Percentiles rank a stretch among this genome's conserved stretches.
Evolutionary conservation across 495 filamentous ascomycete species (phyloP).

Genomic region (Annulohypoxylon moriforme): DNA sequence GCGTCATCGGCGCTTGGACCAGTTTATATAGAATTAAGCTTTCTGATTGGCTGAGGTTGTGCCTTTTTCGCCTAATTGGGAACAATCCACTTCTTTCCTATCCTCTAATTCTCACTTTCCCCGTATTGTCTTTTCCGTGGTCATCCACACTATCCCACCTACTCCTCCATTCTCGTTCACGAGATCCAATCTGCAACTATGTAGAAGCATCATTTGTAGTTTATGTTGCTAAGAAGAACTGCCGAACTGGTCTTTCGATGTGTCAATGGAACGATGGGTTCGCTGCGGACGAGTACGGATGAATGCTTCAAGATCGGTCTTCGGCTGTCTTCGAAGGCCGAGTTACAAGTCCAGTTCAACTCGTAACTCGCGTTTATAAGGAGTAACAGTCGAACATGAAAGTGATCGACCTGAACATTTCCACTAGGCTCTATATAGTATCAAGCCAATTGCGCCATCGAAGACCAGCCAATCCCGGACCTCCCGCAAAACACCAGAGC

Average conservation of each 20-base stretch:
- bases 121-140: neutral
- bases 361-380: neutral
- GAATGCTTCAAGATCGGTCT: conserved; percentile 9
- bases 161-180: neutral
- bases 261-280: neutral
- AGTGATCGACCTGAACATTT: conserved; percentile 3
- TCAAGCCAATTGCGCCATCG: conserved; percentile 42
- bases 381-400: neutral
- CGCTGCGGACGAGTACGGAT: neutral
- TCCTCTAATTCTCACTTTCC: conserved; percentile 1
- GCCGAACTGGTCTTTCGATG: conserved; percentile 9
- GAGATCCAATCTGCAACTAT: conserved; percentile 9
- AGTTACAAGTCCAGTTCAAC: neutral
- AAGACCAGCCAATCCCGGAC: conserved; percentile 26
- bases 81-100: conserved; percentile 24
- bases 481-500: neutral
- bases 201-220: conserved; percentile 12
- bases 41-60: conserved; percentile 24
- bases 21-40: conserved; percentile 3
- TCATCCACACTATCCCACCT: neutral
- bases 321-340: neutral
- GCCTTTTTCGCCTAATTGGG: conserved; percentile 34
- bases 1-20: conserved; percentile 37
- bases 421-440: conserved; percentile 32
- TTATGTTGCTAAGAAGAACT: conserved; percentile 6